Base-by-base conservation (phyloP, 2,329 filamentous ascomycete species). In the Ophiostoma sp. region DNA sequence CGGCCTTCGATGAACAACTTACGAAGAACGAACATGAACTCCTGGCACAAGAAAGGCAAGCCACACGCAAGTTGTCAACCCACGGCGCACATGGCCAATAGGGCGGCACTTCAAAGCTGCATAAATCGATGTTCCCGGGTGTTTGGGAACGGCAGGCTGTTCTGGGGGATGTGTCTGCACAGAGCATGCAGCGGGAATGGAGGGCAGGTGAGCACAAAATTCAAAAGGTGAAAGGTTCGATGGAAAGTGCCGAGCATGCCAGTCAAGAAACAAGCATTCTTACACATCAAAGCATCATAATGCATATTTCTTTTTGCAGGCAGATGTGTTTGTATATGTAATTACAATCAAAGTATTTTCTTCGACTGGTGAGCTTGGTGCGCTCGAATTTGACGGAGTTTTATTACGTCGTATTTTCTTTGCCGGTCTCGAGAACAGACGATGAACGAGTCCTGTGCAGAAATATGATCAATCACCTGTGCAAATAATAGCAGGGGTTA, bases 331-430 rank as follows among this genome's bases (percentile, higher is more conserved):
- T n/a, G 33, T 7, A 66, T 22, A 15, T 66, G 61, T 12, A 25
- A 36, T 3, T 36, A 36, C 8, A 36, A 3, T 36, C n/a, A n/a
- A n/a, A n/a, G n/a, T n/a, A n/a, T n/a, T n/a, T n/a, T n/a, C n/a
- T n/a, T n/a, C n/a, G n/a, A n/a, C n/a, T n/a, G n/a, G n/a, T n/a
- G 36, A 25, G 61, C 61, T 64, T 9, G 4, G 22, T 19, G 36
- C 36, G 61, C 61, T 17, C 36, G 12, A 28, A 22, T 42, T 28
- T 42, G 36, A 17, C 15, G 15, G 15, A 33, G 39, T 50, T 68
- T 68, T 55, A 55, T 69, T 55, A 39, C 48, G 66, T 69, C 28
- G 66, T 25, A 69, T 69, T 50, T 42, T 68, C 66, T 25, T 55
- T 36, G 25, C 66, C 31, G 31, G 48, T 31, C 66, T 68, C 31